Evolutionary conservation across 352 stramenopile genomes (phyloP).

Genomic region (Ochromonadaceae sp.): DNA sequence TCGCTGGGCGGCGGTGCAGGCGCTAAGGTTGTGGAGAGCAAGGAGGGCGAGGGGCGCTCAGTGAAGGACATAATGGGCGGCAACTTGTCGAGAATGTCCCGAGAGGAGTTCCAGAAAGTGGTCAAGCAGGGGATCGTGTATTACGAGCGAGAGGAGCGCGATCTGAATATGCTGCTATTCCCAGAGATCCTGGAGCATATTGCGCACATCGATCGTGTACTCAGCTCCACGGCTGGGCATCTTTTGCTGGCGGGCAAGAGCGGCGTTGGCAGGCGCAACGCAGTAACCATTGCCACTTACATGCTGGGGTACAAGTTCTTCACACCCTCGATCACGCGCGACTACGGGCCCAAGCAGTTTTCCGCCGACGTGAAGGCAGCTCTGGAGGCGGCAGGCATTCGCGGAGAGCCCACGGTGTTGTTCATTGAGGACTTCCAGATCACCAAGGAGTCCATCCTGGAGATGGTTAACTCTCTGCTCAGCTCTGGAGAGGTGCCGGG

Average conservation of each 20-base stretch:
- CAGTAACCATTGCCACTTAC: constrained; percentile 58
- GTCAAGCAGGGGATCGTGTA: constrained; percentile 68
- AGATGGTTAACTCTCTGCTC: constrained; percentile 74
- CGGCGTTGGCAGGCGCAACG: constrained; percentile 63
- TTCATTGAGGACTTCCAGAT: constrained; percentile 85
- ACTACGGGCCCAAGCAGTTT: constrained; percentile 44
- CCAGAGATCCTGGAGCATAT: constrained; percentile 75
- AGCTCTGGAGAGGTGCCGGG: constrained; percentile 74
- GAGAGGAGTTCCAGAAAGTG: constrained; percentile 59
- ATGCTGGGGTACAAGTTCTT: constrained; percentile 69
- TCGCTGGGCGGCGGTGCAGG: not conserved
- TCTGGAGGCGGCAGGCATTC: constrained; percentile 37
- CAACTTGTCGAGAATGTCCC: constrained; percentile 33
- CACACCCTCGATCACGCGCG: constrained; percentile 51
- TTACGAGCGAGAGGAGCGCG: constrained; percentile 83
- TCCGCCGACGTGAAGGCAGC: constrained; percentile 65
- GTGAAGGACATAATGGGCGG: constrained; percentile 21
- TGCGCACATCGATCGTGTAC: constrained; percentile 61
- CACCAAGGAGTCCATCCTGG: constrained; percentile 60
- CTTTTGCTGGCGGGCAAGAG: constrained; percentile 67
- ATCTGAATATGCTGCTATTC: constrained; percentile 80
- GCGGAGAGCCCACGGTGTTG: constrained; percentile 61
- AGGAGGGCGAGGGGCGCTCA: constrained; percentile 22
- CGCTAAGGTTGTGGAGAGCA: constrained; percentile 19
- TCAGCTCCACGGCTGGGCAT: constrained; percentile 60